Evolutionary conservation across 2,329 filamentous ascomycete species (phyloP).

Genomic region (Clonostachys rhizophaga): DNA sequence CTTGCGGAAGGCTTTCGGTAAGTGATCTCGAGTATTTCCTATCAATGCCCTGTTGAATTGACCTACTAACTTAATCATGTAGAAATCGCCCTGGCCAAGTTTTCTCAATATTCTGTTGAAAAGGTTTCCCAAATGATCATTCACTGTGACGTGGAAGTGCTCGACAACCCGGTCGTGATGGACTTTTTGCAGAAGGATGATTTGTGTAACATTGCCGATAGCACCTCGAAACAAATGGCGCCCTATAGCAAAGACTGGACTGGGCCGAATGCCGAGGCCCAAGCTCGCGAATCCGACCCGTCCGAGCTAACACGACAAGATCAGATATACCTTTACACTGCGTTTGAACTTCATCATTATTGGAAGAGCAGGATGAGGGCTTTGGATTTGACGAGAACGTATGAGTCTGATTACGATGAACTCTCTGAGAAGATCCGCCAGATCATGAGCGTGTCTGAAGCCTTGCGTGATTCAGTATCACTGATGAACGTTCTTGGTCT

Average conservation of each 20-base stretch:
- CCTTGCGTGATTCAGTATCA: conserved; percentile 83
- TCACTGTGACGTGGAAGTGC: conserved; percentile 83
- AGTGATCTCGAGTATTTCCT: conserved; percentile 16
- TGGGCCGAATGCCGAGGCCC: conserved; percentile 73
- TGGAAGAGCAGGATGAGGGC: conserved; percentile 98
- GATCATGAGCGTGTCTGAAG: conserved; percentile 84
- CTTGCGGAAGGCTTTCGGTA: conserved; percentile 80
- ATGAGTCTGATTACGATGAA: conserved; percentile 86
- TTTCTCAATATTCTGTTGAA: conserved; percentile 78
- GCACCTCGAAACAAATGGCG: conserved; percentile 84
- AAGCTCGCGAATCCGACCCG: conserved; percentile 80
- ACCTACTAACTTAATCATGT: conserved; percentile 18
- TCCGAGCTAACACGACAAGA: conserved; percentile 87
- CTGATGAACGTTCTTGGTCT: conserved; percentile 94
- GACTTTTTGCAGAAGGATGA: conserved; percentile 94
- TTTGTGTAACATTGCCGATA: conserved; percentile 87
- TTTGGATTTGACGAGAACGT: conserved; percentile 76
- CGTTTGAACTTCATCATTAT: conserved; percentile 93
- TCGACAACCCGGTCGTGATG: conserved; percentile 91
- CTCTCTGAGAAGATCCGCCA: conserved; percentile 80
- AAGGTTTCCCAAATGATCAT: conserved; percentile 91
- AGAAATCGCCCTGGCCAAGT: conserved; percentile 91
- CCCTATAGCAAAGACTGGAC: conserved; percentile 98
- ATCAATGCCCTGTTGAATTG: neutral
- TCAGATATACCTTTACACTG: conserved; percentile 90